Evolutionary conservation across 306 rosid genomes (phyloP).

Genomic region (Acmispon strigosus): DNA sequence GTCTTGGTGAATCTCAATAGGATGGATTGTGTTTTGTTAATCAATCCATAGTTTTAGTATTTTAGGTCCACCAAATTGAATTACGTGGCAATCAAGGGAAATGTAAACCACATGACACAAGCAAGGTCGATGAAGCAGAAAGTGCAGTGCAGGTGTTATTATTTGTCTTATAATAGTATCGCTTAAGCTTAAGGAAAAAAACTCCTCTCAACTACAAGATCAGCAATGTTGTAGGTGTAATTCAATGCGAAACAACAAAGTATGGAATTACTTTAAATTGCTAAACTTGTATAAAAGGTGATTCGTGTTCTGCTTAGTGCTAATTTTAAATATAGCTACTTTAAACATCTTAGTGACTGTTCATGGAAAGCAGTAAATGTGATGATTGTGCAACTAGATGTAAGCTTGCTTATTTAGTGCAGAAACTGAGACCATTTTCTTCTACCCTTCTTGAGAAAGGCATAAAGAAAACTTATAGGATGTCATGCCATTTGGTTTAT

Average conservation of each 20-base stretch:
- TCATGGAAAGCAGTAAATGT: not conserved
- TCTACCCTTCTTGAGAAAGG: not conserved
- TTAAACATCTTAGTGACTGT: not conserved
- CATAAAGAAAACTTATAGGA: slow-evolving; percentile 24
- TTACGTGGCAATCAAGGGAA: not conserved
- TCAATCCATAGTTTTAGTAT: not conserved
- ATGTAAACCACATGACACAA: not conserved
- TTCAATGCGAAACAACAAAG: not conserved
- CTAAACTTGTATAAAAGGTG: not conserved
- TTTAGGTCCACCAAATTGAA: too few relatives aligned
- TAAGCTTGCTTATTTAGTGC: not conserved
- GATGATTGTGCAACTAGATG: not conserved
- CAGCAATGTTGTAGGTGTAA: too few relatives aligned
- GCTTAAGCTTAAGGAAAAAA: not conserved
- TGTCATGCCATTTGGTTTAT: slow-evolving; percentile 52
- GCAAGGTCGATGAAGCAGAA: not conserved
- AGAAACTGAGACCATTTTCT: not conserved
- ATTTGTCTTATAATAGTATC: not conserved
- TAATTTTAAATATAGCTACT: not conserved
- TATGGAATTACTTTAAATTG: not conserved
- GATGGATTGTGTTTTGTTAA: too few relatives aligned
- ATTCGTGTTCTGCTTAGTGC: not conserved
- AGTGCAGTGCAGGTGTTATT: not conserved
- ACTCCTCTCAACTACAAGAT: not conserved
- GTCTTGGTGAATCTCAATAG: not conserved